phyloP scores from a whole-genome alignment of 164 flowering plant species.

The Pachysandra terminalis region DNA sequence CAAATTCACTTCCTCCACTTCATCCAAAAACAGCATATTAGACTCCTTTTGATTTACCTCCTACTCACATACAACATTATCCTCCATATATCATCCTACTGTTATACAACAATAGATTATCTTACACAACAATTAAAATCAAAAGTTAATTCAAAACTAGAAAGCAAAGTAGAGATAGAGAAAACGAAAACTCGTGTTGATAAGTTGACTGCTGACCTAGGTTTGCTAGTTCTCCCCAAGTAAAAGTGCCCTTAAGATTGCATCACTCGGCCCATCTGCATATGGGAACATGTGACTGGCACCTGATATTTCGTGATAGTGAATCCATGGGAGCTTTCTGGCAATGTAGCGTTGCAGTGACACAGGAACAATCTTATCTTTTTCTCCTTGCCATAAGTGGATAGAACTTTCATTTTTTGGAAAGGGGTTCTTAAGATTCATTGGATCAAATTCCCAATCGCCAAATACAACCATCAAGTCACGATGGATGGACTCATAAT shows the following conservation, averaged over 20 bases:
- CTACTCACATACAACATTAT: too few relatives aligned
- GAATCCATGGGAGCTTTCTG: constrained; percentile 52
- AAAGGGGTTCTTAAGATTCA: constrained; percentile 58
- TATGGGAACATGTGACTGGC: constrained; percentile 53
- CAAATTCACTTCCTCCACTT: too few relatives aligned
- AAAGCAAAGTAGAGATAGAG: too few relatives aligned
- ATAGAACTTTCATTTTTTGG: constrained; percentile 53
- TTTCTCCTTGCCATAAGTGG: constrained; percentile 75
- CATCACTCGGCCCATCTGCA: constrained; percentile 32
- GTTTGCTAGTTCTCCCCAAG: constrained; percentile 18
- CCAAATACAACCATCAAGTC: constrained; percentile 68
- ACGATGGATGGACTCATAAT: constrained; percentile 42
- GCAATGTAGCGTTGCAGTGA: constrained; percentile 49
- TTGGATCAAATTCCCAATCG: constrained; percentile 66
- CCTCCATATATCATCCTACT: too few relatives aligned
- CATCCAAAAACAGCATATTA: too few relatives aligned
- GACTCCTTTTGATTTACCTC: too few relatives aligned
- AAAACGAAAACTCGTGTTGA: too few relatives aligned
- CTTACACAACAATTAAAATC: too few relatives aligned
- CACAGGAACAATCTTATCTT: constrained; percentile 55
- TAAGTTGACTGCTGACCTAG: too few relatives aligned
- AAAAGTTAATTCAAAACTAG: too few relatives aligned
- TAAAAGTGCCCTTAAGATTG: constrained; percentile 21
- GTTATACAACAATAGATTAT: too few relatives aligned
- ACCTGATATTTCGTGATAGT: constrained; percentile 58